phyloP scores from a whole-genome alignment of 1,139 yeast genomes.

The Diutina pseudorugosa region DNA sequence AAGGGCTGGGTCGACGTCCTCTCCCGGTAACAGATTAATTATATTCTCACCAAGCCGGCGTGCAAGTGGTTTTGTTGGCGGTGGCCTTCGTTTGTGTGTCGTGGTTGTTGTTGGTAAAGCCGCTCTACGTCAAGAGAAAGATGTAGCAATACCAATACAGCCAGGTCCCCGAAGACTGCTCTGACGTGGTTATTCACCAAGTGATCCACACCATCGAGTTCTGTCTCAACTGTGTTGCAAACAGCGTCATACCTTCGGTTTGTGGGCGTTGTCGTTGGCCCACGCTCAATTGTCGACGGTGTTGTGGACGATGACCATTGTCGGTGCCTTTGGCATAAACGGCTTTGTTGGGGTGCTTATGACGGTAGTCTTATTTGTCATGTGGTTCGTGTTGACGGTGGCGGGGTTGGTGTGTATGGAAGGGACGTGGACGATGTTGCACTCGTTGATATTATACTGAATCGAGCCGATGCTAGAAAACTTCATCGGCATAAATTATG shows the following conservation, averaged over 20 bases:
- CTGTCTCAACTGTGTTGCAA: slow-evolving; percentile 94
- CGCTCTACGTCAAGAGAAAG: slow-evolving; percentile 46
- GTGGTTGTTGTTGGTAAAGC: slow-evolving; percentile 82
- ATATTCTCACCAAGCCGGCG: slow-evolving; percentile 71
- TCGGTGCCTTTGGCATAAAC: not conserved
- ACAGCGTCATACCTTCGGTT: slow-evolving; percentile 92
- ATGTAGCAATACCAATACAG: too few species aligned
- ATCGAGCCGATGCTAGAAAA: not conserved
- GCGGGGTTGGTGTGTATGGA: slow-evolving; percentile 2
- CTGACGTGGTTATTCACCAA: too few species aligned
- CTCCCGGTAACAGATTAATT: slow-evolving; percentile 69
- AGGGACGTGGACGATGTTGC: slow-evolving; percentile 2
- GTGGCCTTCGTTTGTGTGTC: slow-evolving; percentile 88
- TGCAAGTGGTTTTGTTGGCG: slow-evolving; percentile 63
- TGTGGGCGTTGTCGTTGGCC: slow-evolving; percentile 13
- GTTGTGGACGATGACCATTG: not conserved
- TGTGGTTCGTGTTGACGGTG: slow-evolving; percentile 1
- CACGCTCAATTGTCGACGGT: slow-evolving; percentile 2
- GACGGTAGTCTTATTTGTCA: not conserved
- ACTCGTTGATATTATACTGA: not conserved
- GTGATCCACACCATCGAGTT: too few species aligned
- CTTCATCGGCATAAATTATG: not conserved
- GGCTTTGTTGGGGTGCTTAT: not conserved
- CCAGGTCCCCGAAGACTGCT: too few species aligned
- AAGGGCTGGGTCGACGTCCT: too few species aligned